Conservation (phyloP, 495 filamentous ascomycete species). For the Opeltia flavorubescens region DNA sequence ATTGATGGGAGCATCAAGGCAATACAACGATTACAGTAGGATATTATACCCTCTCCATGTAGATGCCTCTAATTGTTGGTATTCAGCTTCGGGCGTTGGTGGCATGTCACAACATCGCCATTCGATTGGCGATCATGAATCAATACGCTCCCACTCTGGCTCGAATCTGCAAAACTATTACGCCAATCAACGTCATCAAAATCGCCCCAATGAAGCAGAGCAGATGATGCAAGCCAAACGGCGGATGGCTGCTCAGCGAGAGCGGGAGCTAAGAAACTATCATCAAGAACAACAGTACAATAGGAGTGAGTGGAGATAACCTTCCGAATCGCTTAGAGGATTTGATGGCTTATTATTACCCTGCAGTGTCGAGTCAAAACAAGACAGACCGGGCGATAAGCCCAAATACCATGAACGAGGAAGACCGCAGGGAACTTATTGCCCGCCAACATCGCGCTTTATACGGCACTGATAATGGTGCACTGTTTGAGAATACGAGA, state of each 20-base stretch:
- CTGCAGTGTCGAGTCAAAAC: conserved; percentile 46
- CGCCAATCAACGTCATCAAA: conserved; percentile 81
- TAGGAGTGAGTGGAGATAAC: conserved; percentile 61
- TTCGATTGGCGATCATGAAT: conserved; percentile 78
- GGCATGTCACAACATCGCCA: conserved; percentile 52
- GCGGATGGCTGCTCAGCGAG: conserved; percentile 94
- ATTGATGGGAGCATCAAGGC: conserved; percentile 45
- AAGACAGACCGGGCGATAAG: conserved; percentile 89
- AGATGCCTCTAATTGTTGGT: conserved; percentile 8
- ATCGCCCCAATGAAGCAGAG: conserved; percentile 88
- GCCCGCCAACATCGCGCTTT: conserved; percentile 86
- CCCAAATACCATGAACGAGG: conserved; percentile 82
- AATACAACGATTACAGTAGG: conserved; percentile 44
- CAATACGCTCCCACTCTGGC: conserved; percentile 52
- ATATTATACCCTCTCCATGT: conserved; percentile 1
- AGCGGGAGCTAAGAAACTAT: conserved; percentile 98
- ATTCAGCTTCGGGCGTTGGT: conserved; percentile 36
- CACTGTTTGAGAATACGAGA: conserved; percentile 42
- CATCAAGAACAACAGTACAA: conserved; percentile 99
- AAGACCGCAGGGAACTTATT: conserved; percentile 90
- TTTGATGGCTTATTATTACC: background rate
- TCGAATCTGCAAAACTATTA: conserved; percentile 89
- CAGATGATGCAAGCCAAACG: conserved; percentile 98
- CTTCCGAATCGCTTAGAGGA: background rate
- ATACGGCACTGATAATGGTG: conserved; percentile 61